Percentiles rank a stretch among this genome's conserved stretches.
phyloP scores from a whole-genome alignment of 768 basidiomycete genomes.

The Piloderma croceum region DNA sequence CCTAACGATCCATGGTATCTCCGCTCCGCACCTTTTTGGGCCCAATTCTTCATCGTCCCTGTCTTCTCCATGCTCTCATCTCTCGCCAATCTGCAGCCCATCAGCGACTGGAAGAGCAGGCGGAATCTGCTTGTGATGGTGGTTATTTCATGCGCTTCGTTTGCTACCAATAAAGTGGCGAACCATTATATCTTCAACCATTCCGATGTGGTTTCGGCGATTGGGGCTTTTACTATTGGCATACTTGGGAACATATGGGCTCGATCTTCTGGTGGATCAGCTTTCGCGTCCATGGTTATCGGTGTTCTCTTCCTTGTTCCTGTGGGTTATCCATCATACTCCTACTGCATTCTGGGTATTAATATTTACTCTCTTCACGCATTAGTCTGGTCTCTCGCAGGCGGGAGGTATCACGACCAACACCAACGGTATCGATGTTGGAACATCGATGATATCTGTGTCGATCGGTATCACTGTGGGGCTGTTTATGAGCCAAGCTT shows the following conservation, averaged over 20 bases:
- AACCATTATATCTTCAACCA: slow-evolving; percentile 83
- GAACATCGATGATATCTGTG: slow-evolving; percentile 84
- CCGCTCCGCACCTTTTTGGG: slow-evolving; percentile 79
- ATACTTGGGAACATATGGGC: slow-evolving; percentile 78
- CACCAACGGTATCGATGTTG: slow-evolving; percentile 78
- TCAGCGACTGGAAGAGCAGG: slow-evolving; percentile 55
- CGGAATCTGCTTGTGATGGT: slow-evolving; percentile 84
- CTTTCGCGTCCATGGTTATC: slow-evolving; percentile 90
- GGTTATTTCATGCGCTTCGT: slow-evolving; percentile 73
- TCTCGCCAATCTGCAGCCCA: slow-evolving; percentile 74
- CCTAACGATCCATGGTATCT: slow-evolving; percentile 65
- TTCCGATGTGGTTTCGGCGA: slow-evolving; percentile 78
- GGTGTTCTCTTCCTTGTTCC: slow-evolving; percentile 85
- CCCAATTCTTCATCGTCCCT: slow-evolving; percentile 70
- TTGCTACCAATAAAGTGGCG: slow-evolving; percentile 74
- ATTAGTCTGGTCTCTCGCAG: slow-evolving; percentile 81
- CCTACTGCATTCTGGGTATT: too few species aligned
- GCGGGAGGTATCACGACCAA: slow-evolving; percentile 80
- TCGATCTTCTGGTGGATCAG: slow-evolving; percentile 76
- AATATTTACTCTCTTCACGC: too few species aligned
- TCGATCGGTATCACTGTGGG: slow-evolving; percentile 89
- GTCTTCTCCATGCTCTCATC: slow-evolving; percentile 67
- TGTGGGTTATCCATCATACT: too few species aligned
- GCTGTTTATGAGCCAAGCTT: slow-evolving; percentile 80
- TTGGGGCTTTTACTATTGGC: slow-evolving; percentile 80